Evolutionary conservation across 495 filamentous ascomycete species (phyloP).

Genomic region (Penicillium riverlandense): DNA sequence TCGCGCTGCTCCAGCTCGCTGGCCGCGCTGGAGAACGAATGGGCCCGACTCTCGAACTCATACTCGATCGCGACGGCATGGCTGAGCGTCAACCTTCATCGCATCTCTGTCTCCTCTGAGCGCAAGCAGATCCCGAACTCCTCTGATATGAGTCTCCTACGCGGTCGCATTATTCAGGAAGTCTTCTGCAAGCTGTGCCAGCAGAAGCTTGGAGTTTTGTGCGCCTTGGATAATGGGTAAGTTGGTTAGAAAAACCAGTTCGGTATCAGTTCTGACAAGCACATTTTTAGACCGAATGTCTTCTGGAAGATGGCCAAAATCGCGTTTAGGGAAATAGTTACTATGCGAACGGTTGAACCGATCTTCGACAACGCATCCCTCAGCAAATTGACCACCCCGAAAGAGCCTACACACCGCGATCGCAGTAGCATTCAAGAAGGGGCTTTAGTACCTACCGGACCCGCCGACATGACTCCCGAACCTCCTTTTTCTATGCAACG

Average conservation of each 20-base stretch:
- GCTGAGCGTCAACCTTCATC: slow-evolving; percentile 38
- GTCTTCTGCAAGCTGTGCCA: slow-evolving; percentile 39
- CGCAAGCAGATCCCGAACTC: slow-evolving; percentile 36
- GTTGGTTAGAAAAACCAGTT: slow-evolving; percentile 4
- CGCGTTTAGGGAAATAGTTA: slow-evolving; percentile 38
- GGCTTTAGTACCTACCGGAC: slow-evolving; percentile 22
- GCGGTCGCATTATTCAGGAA: slow-evolving; percentile 36
- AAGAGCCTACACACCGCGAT: slow-evolving; percentile 17
- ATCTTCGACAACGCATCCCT: slow-evolving; percentile 30
- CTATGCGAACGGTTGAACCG: slow-evolving; percentile 38
- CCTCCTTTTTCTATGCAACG: slow-evolving; percentile 21
- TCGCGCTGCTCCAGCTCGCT: slow-evolving; percentile 39
- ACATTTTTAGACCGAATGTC: slow-evolving; percentile 24
- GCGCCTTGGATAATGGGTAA: slow-evolving; percentile 34
- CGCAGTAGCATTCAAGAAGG: slow-evolving; percentile 12
- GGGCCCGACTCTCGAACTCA: slow-evolving; percentile 36
- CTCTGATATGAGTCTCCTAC: slow-evolving; percentile 31
- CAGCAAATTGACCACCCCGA: slow-evolving; percentile 20
- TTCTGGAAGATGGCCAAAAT: slow-evolving; percentile 42
- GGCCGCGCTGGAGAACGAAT: slow-evolving; percentile 42
- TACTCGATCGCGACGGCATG: slow-evolving; percentile 36
- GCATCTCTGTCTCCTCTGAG: slow-evolving; percentile 34
- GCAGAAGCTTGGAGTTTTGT: slow-evolving; percentile 34
- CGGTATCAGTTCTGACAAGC: slow-evolving; percentile 3
- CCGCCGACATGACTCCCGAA: slow-evolving; percentile 8